Evolutionary conservation across 1,139 yeast genomes (phyloP).

Genomic region (Arxiozyma bovina): DNA sequence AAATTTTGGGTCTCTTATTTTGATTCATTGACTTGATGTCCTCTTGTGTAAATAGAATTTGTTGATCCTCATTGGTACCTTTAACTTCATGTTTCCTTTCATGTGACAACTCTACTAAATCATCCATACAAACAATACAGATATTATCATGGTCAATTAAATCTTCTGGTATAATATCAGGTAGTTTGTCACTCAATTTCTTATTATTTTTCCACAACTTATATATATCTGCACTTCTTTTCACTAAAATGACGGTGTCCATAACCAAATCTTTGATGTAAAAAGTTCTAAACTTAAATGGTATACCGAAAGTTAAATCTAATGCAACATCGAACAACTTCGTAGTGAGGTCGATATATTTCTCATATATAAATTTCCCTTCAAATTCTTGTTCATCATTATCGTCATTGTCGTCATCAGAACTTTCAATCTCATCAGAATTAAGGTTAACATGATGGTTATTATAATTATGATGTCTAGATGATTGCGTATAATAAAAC

Average conservation of each 20-base stretch:
- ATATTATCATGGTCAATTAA: constrained; percentile 47
- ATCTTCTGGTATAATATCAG: constrained; percentile 53
- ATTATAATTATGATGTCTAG: not conserved
- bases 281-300: constrained; percentile 52
- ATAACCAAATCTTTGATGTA: constrained; percentile 59
- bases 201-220: constrained; percentile 54
- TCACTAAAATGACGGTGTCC: constrained; percentile 42
- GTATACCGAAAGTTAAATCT: constrained; percentile 46
- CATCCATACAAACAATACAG: constrained; percentile 34
- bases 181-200: constrained; percentile 56
- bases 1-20: constrained; percentile 50
- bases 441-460: not conserved
- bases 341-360: constrained; percentile 48
- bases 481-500: constrained; percentile 26
- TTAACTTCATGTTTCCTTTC: constrained; percentile 6
- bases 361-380: constrained; percentile 51
- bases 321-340: constrained; percentile 38
- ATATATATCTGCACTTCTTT: constrained; percentile 44
- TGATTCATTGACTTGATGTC: constrained; percentile 9
- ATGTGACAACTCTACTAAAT: constrained; percentile 15
- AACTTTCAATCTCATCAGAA: constrained; percentile 1
- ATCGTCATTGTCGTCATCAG: constrained; percentile 12
- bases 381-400: constrained; percentile 49
- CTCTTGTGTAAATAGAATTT: constrained; percentile 5
- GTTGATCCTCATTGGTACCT: not conserved